Evolutionary conservation across 208 protist species (phyloP), one percentile per base, ranked within the genome.

Genomic region (Sergeia podlipaevii): DNA sequence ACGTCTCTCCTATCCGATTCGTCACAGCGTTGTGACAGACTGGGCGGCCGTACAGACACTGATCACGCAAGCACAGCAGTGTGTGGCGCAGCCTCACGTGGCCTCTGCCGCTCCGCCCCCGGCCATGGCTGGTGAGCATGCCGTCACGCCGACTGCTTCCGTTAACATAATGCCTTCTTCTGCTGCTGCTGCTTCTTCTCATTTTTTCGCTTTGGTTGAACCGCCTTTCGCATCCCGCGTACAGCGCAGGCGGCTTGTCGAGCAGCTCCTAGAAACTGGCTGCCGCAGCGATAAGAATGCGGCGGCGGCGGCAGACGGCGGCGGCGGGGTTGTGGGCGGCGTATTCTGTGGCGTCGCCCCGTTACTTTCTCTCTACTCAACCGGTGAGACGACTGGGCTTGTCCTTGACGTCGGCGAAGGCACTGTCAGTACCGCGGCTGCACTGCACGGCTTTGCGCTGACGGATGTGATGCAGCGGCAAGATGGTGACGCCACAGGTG

Each of bases 221-320:
- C 52, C 67, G 21, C 77, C 83, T 7, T 72, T 89, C 24, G 73
- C 75, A 8, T 80, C 76, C 7, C 70, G 71, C 15, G 51, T 34
- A n/a, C 82, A 95, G 59, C 69, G 84, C 0, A 56, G 71, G 11
- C 64, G 64, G 18, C 43, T 81, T 28, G 79, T 75, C 2, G 67
- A 91, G 37, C 38, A 68, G 1, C 52, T 85, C 11, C 73, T 93
- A 38, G 82, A 91, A 27, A 45, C 30, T 65, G 93, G 85, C 21
- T 77, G 85, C 56, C 77, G 96, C 61, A 65, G 89, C 3, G 34
- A 70, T 1, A 97, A 83, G 11, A 96, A n/a, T 48, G 36, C 33
- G 39, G 57, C 59, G 28, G 36, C 65, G 11, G 70, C 46, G 30
- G 33, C 20, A 26, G 64, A 53, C 18, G 54, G 36, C 41, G 58